Evolutionary conservation across 495 filamentous ascomycete species (phyloP), one percentile per base, ranked within the genome.

Genomic region (Neohortaea acidophila): DNA sequence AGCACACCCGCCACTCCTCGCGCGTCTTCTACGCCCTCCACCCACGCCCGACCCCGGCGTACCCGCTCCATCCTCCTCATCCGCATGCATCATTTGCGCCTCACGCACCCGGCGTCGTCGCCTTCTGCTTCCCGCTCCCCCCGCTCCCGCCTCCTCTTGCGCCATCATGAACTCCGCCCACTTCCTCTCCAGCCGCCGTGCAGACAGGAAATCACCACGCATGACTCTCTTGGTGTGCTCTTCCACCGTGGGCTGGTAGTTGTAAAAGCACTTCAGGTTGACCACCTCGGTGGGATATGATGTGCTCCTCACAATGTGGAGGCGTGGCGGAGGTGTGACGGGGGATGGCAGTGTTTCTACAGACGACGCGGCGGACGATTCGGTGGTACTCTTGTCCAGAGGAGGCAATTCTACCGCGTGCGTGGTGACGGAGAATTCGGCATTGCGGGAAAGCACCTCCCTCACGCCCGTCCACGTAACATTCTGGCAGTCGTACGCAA

Each of bases 101-200:
- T 89, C 82, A 21, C 82, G 67, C 4, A 79, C 78, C 36, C 84
- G 68, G 20, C 85, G 63, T 44, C 84, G 64, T 33, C 86, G 60
- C 39, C 86, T 61, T 25, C 84, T 64, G 0, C 64, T 59, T 1
- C 73, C 72, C 0, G 63, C 65, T 0, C 72, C 75, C 1, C 50
- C 65, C 1, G 68, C 70, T 0, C 79, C 82, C 0, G 79, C 82
- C 52, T 94, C 91, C 49, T 94, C 81, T 17, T 69, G 79, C 4
- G 80, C 75, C 59, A 87, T 78, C 89, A 94, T 96, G 47, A 84
- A 87, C 22, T 92, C 79, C 0, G 77, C 83, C 89, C 89, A 97
- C 59, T 85, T 92, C 34, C 72, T 65, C 60, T 94, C 85, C 15
- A 97, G 63, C 10, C 79, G 62, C 23, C 62, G 60, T 1, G 89